Evolutionary conservation across 2,329 filamentous ascomycete genomes (phyloP).

Genomic region (Aspergillaceae sp.): DNA sequence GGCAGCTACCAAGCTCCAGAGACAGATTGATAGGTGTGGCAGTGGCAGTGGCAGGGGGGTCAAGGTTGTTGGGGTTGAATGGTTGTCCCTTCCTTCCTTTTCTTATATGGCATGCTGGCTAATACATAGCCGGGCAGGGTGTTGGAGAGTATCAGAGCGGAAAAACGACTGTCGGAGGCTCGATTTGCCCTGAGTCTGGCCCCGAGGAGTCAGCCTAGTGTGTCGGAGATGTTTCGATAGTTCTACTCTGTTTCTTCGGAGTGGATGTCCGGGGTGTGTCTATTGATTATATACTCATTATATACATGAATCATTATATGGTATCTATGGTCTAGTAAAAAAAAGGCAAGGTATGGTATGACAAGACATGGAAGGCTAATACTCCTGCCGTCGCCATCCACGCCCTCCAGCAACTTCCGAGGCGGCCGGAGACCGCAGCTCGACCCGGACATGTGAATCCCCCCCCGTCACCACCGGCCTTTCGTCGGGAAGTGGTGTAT

Average conservation of each 20-base stretch:
- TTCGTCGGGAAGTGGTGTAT: constrained; percentile 23
- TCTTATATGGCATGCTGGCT: neutral
- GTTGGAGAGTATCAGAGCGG: constrained; percentile 71
- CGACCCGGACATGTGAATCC: constrained; percentile 3
- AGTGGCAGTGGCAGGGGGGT: constrained; percentile 58
- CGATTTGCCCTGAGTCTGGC: constrained; percentile 60
- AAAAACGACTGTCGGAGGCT: constrained; percentile 65
- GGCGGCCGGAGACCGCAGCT: constrained; percentile 2
- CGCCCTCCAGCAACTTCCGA: constrained; percentile 5
- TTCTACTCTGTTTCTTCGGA: constrained; percentile 1
- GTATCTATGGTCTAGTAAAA: too few relatives aligned
- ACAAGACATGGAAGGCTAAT: neutral
- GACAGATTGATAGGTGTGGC: constrained; percentile 60
- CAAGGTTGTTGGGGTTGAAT: constrained; percentile 73
- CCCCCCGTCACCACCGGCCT: constrained; percentile 8
- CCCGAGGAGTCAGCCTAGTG: constrained; percentile 54
- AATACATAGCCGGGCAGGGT: constrained; percentile 47
- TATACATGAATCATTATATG: too few relatives aligned
- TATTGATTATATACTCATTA: neutral
- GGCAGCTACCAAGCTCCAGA: constrained; percentile 68
- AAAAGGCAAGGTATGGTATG: too few relatives aligned
- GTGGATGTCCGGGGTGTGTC: neutral
- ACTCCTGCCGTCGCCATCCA: constrained; percentile 22
- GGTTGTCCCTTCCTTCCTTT: constrained; percentile 43
- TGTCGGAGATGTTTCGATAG: constrained; percentile 46